These are phyloP conservation scores for Monosporascus sp. DNA, from an alignment of 2,329 filamentous ascomycete genomes.

Conservation along the genomic window DNA sequence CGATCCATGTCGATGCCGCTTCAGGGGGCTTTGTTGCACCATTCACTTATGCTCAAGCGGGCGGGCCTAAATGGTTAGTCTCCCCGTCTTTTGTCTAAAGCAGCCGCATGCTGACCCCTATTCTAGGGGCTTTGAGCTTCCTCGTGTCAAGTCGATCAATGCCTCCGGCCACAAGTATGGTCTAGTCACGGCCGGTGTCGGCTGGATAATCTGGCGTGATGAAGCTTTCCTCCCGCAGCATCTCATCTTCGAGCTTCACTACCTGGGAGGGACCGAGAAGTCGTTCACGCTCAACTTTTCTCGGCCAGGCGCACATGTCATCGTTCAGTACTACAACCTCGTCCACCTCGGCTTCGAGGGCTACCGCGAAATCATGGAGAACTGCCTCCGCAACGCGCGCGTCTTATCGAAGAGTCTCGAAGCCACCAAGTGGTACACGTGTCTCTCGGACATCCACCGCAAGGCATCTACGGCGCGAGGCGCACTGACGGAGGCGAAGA, in stretches of 20 bases:
- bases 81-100: too few species aligned
- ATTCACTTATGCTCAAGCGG: slow-evolving; percentile 50
- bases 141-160: slow-evolving; percentile 63
- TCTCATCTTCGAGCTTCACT: slow-evolving; percentile 64
- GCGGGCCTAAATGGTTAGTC: slow-evolving; percentile 50
- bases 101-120: neutral
- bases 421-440: slow-evolving; percentile 60
- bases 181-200: slow-evolving; percentile 58
- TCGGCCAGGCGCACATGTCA: slow-evolving; percentile 62
- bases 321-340: slow-evolving; percentile 68
- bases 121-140: slow-evolving; percentile 51
- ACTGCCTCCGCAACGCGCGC: slow-evolving; percentile 58
- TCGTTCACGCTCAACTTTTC: slow-evolving; percentile 70
- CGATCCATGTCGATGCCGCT: slow-evolving; percentile 62
- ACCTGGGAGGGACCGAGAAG: slow-evolving; percentile 66
- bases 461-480: slow-evolving; percentile 38
- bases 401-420: slow-evolving; percentile 59
- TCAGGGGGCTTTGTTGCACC: slow-evolving; percentile 58
- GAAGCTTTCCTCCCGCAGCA: slow-evolving; percentile 60
- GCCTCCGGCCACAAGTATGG: slow-evolving; percentile 53
- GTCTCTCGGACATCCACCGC: slow-evolving; percentile 60
- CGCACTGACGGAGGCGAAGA: slow-evolving; percentile 25
- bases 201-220: slow-evolving; percentile 67
- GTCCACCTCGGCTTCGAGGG: slow-evolving; percentile 64
- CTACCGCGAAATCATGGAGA: slow-evolving; percentile 61